These are phyloP conservation scores for Sugiyamaella marilandica DNA, from an alignment of 805 yeast species.

Conservation along the genomic window DNA sequence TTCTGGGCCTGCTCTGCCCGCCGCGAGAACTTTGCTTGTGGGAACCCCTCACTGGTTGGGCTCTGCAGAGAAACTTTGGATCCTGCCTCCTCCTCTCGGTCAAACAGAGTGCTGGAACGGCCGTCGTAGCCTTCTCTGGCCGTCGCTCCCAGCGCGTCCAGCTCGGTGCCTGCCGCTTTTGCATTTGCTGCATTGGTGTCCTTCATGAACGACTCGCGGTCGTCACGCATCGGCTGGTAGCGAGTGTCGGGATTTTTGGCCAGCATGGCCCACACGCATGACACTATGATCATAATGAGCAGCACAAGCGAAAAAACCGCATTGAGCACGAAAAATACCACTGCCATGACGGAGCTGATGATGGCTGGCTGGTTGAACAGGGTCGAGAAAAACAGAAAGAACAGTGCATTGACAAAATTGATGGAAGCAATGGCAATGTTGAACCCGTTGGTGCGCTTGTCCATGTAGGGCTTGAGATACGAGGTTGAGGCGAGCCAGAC, in stretches of 20 bases:
- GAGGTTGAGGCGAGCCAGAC: slow-evolving; percentile 60
- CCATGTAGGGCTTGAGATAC: slow-evolving; percentile 84
- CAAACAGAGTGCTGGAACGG: background rate
- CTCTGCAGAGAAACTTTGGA: slow-evolving; percentile 5
- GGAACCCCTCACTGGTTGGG: slow-evolving; percentile 5
- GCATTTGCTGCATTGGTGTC: slow-evolving; percentile 24
- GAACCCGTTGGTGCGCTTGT: slow-evolving; percentile 89
- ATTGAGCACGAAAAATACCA: slow-evolving; percentile 81
- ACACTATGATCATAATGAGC: slow-evolving; percentile 77
- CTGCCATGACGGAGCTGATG: slow-evolving; percentile 89
- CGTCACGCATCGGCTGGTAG: slow-evolving; percentile 95
- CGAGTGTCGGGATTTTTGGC: slow-evolving; percentile 92
- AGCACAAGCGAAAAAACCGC: slow-evolving; percentile 83
- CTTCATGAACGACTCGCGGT: slow-evolving; percentile 84
- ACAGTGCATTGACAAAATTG: slow-evolving; percentile 73
- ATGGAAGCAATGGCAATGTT: slow-evolving; percentile 81
- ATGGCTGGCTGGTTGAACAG: slow-evolving; percentile 77
- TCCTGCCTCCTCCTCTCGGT: background rate
- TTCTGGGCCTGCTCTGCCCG: slow-evolving; percentile 1
- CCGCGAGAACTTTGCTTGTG: slow-evolving; percentile 9
- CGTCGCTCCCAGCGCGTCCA: slow-evolving; percentile 64
- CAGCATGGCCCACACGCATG: slow-evolving; percentile 77
- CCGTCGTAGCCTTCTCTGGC: slow-evolving; percentile 34
- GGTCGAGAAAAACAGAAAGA: slow-evolving; percentile 85
- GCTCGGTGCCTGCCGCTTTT: slow-evolving; percentile 41